Evolutionary conservation across 305 asterid species (phyloP).

Genomic region (Fraxinus paxiana): DNA sequence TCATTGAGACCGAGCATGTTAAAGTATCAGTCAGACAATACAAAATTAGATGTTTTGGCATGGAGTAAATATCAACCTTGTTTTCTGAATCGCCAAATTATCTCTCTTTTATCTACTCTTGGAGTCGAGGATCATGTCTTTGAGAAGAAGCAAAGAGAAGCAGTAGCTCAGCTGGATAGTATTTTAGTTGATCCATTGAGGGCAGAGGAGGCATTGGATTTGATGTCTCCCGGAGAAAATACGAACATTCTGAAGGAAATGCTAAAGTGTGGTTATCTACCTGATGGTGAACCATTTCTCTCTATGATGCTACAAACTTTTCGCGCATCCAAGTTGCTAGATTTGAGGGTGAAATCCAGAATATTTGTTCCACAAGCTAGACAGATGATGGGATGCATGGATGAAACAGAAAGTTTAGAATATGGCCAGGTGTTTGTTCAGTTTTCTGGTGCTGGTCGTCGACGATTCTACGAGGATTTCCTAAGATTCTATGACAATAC

Average conservation of each 20-base stretch:
- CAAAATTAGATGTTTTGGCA: slow-evolving; percentile 37
- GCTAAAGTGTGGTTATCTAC: slow-evolving; percentile 44
- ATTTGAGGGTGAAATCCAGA: slow-evolving; percentile 35
- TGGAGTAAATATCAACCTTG: slow-evolving; percentile 49
- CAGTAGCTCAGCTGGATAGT: slow-evolving; percentile 30
- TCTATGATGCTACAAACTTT: slow-evolving; percentile 47
- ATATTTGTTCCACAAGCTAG: slow-evolving; percentile 42
- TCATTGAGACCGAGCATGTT: slow-evolving; percentile 42
- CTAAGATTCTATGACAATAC: neutral
- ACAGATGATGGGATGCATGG: slow-evolving; percentile 48
- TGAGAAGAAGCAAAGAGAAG: slow-evolving; percentile 36
- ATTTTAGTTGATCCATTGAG: slow-evolving; percentile 35
- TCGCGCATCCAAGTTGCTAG: slow-evolving; percentile 39
- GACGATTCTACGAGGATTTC: slow-evolving; percentile 24
- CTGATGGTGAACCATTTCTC: slow-evolving; percentile 46
- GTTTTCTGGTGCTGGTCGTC: slow-evolving; percentile 23
- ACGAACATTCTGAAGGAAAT: slow-evolving; percentile 41
- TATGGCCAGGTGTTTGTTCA: slow-evolving; percentile 49
- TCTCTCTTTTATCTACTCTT: slow-evolving; percentile 44
- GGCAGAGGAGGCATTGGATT: slow-evolving; percentile 43
- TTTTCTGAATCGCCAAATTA: slow-evolving; percentile 39
- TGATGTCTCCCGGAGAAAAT: slow-evolving; percentile 47
- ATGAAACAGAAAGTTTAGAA: slow-evolving; percentile 39
- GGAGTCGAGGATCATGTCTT: slow-evolving; percentile 35
- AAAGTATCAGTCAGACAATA: slow-evolving; percentile 35